These are phyloP conservation scores for Trifolium subterraneum DNA, from an alignment of 306 rosid species.

Conservation along the genomic window DNA sequence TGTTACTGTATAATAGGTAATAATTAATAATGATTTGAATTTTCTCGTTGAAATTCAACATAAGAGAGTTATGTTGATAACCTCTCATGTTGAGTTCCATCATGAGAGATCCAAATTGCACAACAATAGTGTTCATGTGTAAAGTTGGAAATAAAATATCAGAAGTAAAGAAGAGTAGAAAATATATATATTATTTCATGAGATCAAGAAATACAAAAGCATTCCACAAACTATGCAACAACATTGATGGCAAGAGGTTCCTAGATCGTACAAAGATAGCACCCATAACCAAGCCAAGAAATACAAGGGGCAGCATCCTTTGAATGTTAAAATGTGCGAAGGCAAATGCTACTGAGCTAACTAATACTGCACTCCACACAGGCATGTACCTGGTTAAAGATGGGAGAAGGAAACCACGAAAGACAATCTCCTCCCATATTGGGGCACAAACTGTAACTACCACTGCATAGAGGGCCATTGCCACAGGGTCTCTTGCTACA, in stretches of 20 bases:
- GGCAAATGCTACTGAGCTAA: conserved; percentile 65
- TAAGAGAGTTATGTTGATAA: not conserved
- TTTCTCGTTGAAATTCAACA: not conserved
- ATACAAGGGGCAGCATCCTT: conserved; percentile 62
- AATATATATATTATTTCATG: conserved; percentile 48
- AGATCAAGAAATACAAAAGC: conserved; percentile 69
- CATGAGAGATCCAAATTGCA: not conserved
- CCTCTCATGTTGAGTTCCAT: not conserved
- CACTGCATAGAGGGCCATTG: conserved; percentile 67
- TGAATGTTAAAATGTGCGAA: conserved; percentile 69
- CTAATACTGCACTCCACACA: conserved; percentile 59
- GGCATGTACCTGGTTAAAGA: conserved; percentile 70
- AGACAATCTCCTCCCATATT: conserved; percentile 67
- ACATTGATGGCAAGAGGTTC: conserved; percentile 64
- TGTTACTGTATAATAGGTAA: no score
- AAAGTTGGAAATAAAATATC: not conserved
- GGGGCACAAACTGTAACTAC: conserved; percentile 68
- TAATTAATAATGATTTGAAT: no score
- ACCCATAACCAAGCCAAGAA: conserved; percentile 68
- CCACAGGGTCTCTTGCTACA: conserved; percentile 62
- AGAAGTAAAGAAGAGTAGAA: conserved; percentile 12
- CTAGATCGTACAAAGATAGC: conserved; percentile 57
- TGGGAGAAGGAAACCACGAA: conserved; percentile 71
- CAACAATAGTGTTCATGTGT: not conserved
- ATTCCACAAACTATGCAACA: conserved; percentile 75